Evolutionary conservation across 140 eudicot genomes (phyloP).

Genomic region (Ambrosia hybrid): DNA sequence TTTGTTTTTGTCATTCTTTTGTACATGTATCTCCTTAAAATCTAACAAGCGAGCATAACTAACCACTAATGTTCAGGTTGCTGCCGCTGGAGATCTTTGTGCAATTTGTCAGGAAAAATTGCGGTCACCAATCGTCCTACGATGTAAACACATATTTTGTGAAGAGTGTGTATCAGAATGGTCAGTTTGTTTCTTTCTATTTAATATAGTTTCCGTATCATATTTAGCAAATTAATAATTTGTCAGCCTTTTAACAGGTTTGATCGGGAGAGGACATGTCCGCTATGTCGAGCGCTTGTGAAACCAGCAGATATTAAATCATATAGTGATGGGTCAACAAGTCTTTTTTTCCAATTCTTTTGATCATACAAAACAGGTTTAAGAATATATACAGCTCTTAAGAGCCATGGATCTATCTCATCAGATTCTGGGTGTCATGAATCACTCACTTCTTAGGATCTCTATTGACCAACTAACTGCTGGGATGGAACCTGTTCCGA

Average conservation of each 20-base stretch:
- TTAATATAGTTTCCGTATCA: background rate
- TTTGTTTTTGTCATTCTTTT: background rate
- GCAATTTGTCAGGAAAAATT: conserved; percentile 68
- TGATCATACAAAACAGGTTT: conserved; percentile 17
- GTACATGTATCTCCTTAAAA: background rate
- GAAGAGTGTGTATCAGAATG: conserved; percentile 68
- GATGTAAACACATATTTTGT: conserved; percentile 55
- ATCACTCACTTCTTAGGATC: background rate
- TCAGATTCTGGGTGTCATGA: background rate
- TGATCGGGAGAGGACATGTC: conserved; percentile 59
- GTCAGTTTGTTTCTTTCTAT: conserved; percentile 30
- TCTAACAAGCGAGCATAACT: background rate
- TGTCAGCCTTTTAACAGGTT: conserved; percentile 34
- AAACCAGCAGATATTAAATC: conserved; percentile 51
- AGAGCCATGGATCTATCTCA: background rate
- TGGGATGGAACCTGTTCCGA: background rate
- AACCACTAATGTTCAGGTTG: conserved; percentile 40
- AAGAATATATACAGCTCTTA: conserved; percentile 15
- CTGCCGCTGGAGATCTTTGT: conserved; percentile 63
- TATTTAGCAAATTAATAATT: background rate
- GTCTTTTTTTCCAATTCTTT: conserved; percentile 49
- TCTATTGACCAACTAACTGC: background rate
- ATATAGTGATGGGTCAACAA: conserved; percentile 51
- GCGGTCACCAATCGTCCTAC: conserved; percentile 49
- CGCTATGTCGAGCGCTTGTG: conserved; percentile 49